Conservation (phyloP, 148 eudicot species). For the Suaeda aralocaspica region DNA sequence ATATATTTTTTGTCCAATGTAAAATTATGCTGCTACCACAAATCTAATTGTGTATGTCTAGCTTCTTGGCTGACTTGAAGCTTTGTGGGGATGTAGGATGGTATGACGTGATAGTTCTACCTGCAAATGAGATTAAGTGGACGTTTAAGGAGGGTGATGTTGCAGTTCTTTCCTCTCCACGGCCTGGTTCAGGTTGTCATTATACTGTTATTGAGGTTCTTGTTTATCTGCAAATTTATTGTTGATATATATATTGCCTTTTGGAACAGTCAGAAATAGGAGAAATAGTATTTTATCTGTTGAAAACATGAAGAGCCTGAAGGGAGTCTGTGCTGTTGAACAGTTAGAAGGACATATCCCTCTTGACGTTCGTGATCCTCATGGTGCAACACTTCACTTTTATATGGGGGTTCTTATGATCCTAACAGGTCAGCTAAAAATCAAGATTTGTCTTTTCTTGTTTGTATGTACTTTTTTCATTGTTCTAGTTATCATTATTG, state of each 20-base stretch:
- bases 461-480: constrained; percentile 2
- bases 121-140: constrained; percentile 73
- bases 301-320: constrained; percentile 64
- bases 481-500: neutral
- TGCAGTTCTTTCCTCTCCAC: constrained; percentile 87
- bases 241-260: constrained; percentile 13
- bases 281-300: constrained; percentile 37
- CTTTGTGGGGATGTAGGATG: constrained; percentile 53
- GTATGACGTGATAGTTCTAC: constrained; percentile 81
- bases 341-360: constrained; percentile 90
- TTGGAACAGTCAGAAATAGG: constrained; percentile 57
- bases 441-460: neutral
- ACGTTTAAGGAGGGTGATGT: constrained; percentile 96
- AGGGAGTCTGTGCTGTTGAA: constrained; percentile 64
- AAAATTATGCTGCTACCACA: too few relatives aligned
- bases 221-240: neutral
- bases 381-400: constrained; percentile 88
- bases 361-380: constrained; percentile 83
- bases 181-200: constrained; percentile 78
- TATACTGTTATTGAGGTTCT: neutral
- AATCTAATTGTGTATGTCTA: neutral
- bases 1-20: neutral
- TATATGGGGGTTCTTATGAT: constrained; percentile 94
- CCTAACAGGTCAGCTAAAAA: constrained; percentile 50
- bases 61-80: constrained; percentile 7